A percentile compares a stretch with the other conserved stretches of the same genome.
Conservation (phyloP, 129 eudicot genomes). For the Smallanthus sonchifolius region DNA sequence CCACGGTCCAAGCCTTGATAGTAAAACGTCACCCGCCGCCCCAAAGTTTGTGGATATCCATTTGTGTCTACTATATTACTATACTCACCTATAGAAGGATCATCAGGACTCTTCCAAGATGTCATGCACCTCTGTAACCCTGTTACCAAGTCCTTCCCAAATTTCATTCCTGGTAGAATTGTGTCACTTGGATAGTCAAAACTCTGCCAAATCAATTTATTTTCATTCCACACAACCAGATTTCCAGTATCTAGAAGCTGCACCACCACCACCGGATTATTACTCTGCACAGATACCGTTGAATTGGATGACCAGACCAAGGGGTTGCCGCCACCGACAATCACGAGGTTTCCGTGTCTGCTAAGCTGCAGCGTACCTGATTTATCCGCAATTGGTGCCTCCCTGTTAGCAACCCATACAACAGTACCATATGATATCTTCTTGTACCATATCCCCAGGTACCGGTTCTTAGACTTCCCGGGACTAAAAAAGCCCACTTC, state of each 20-base stretch:
- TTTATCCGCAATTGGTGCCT: constrained; percentile 15
- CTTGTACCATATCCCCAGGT: too few relatives aligned
- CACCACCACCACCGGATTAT: constrained; percentile 19
- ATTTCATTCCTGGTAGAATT: too few relatives aligned
- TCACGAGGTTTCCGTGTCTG: constrained; percentile 4
- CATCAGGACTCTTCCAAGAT: too few relatives aligned
- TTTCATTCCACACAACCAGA: too few relatives aligned
- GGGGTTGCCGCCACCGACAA: background rate
- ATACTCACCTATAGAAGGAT: too few relatives aligned
- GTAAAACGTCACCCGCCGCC: background rate
- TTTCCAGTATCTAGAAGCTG: background rate
- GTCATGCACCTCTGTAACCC: too few relatives aligned
- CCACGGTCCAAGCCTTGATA: constrained; percentile 32
- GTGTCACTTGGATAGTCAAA: too few relatives aligned
- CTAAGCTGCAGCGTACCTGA: constrained; percentile 16
- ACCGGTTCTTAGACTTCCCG: background rate
- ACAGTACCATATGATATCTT: too few relatives aligned
- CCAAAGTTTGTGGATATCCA: constrained; percentile 27
- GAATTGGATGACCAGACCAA: constrained; percentile 30
- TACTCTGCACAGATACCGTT: background rate
- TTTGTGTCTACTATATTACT: constrained; percentile 1
- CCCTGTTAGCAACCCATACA: constrained; percentile 10
- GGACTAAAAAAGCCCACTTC: constrained; percentile 31
- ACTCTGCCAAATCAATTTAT: too few relatives aligned
- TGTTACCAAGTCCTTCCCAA: too few relatives aligned